Evolutionary conservation across 768 basidiomycete genomes (phyloP).

Genomic region (Suillus decipiens): DNA sequence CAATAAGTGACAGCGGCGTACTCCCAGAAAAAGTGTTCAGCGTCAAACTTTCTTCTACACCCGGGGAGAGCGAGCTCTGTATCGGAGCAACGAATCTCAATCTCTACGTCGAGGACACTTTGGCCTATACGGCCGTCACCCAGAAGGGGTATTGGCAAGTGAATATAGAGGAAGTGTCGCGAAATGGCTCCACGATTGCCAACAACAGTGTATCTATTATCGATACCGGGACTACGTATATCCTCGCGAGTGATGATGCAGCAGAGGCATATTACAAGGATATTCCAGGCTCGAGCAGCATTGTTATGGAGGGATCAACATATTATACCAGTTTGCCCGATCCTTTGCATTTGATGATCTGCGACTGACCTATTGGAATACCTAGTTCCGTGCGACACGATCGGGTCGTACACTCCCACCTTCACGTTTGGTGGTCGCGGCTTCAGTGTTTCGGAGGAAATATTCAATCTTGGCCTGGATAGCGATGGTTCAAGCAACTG

Average conservation of each 20-base stretch:
- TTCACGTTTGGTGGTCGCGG: conserved; percentile 41
- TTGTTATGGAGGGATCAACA: background rate
- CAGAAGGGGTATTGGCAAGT: conserved; percentile 41
- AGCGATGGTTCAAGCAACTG: conserved; percentile 34
- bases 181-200: conserved; percentile 22
- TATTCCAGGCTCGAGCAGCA: conserved; percentile 29
- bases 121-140: conserved; percentile 41
- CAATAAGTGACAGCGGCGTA: conserved; percentile 39
- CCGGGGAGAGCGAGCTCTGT: conserved; percentile 50
- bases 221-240: conserved; percentile 34
- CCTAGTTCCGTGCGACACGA: conserved; percentile 34
- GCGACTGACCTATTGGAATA: conserved; percentile 6
- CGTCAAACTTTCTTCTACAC: conserved; percentile 45
- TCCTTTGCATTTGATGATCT: background rate
- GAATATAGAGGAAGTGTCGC: conserved; percentile 29
- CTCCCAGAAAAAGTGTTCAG: conserved; percentile 43
- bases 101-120: conserved; percentile 44
- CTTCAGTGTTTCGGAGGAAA: conserved; percentile 38
- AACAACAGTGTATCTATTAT: conserved; percentile 33
- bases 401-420: conserved; percentile 29
- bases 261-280: conserved; percentile 34
- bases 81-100: conserved; percentile 53
- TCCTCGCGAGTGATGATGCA: conserved; percentile 25
- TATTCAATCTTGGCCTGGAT: conserved; percentile 45
- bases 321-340: background rate